Evolutionary conservation across 176 grass and related monocot species (phyloP).

Genomic region (Avena atlantica): DNA sequence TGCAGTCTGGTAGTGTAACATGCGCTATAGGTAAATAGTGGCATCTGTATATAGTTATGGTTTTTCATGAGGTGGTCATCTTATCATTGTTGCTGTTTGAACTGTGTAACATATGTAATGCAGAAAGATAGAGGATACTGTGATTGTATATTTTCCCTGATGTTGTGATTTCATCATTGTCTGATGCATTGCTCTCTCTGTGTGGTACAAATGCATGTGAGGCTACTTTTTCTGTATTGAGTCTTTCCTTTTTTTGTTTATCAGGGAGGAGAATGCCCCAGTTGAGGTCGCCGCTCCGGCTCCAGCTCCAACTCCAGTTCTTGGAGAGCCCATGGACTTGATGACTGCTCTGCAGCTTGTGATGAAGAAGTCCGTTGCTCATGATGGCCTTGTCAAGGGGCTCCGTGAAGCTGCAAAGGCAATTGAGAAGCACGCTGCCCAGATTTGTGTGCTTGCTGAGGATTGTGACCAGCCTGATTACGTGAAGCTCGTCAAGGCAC

Average conservation of each 20-base stretch:
- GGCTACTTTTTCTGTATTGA: not conserved
- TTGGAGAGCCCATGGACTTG: slow-evolving; percentile 72
- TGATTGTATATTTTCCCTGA: not conserved
- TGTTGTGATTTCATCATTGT: not conserved
- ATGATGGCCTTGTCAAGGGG: slow-evolving; percentile 60
- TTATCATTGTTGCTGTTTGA: not conserved
- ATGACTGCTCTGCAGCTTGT: slow-evolving; percentile 70
- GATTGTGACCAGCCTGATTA: slow-evolving; percentile 74
- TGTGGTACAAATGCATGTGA: not conserved
- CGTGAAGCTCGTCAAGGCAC: slow-evolving; percentile 66
- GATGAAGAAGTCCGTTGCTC: slow-evolving; percentile 62
- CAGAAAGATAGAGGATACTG: not conserved
- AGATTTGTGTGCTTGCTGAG: slow-evolving; percentile 60
- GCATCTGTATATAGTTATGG: no score
- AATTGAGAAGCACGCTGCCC: slow-evolving; percentile 67
- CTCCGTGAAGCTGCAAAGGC: slow-evolving; percentile 61
- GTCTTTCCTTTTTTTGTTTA: not conserved
- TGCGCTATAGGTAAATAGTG: no score
- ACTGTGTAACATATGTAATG: not conserved
- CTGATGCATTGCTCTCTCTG: not conserved
- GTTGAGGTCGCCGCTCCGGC: slow-evolving; percentile 40
- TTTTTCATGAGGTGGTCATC: not conserved
- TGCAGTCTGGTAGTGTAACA: no score
- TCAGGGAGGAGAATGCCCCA: slow-evolving; percentile 56
- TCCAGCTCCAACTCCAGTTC: slow-evolving; percentile 39